Percentiles rank a stretch among this genome's conserved stretches.
These are phyloP conservation scores for Aureobasidium lini DNA, from an alignment of 2,329 filamentous ascomycete genomes.

Conservation along the genomic window DNA sequence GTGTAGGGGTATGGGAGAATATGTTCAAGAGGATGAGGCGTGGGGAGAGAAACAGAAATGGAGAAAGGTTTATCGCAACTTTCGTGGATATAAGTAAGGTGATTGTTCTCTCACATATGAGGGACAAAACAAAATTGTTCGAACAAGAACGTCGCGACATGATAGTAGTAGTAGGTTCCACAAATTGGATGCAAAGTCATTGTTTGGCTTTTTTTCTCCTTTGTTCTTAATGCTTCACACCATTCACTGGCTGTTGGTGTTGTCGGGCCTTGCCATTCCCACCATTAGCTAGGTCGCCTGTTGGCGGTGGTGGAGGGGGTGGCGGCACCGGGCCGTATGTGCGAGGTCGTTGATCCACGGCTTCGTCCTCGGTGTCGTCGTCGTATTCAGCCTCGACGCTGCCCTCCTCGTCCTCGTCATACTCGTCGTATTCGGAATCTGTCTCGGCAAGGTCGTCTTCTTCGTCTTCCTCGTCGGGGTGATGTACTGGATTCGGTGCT, in stretches of 20 bases:
- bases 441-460: constrained; percentile 39
- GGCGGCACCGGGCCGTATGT: constrained; percentile 42
- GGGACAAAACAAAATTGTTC: neutral
- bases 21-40: neutral
- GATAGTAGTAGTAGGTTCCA: constrained; percentile 1
- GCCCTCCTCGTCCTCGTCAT: constrained; percentile 50
- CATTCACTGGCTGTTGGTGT: constrained; percentile 22
- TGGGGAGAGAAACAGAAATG: constrained; percentile 7
- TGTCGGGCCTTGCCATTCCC: neutral
- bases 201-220: constrained; percentile 16
- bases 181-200: neutral
- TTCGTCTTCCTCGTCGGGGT: constrained; percentile 23
- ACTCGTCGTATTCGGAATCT: constrained; percentile 57
- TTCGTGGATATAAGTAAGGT: neutral
- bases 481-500: constrained; percentile 17
- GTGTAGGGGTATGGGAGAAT: constrained; percentile 5
- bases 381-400: constrained; percentile 60
- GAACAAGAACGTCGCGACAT: constrained; percentile 10
- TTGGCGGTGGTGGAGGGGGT: constrained; percentile 39
- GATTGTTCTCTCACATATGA: neutral
- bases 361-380: constrained; percentile 52
- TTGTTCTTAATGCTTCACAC: constrained; percentile 21
- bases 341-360: constrained; percentile 22
- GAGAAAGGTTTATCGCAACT: neutral
- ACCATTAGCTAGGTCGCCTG: constrained; percentile 2